phyloP scores from a whole-genome alignment of 352 stramenopile species.

The Aphanomyces astaci region DNA sequence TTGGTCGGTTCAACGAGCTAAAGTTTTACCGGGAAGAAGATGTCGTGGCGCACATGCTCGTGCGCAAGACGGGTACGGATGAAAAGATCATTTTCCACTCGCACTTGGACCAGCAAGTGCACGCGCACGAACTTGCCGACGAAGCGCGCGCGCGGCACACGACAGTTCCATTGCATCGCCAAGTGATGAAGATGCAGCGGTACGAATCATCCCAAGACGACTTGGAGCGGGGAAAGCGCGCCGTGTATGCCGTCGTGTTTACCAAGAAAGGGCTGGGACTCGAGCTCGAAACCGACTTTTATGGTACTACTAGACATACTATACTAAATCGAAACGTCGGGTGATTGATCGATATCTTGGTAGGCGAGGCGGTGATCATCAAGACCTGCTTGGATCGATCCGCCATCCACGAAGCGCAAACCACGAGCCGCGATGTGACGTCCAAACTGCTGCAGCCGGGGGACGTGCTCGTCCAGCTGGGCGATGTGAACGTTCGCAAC shows the following conservation, averaged over 20 bases:
- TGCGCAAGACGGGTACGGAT: conserved; percentile 60
- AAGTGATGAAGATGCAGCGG: conserved; percentile 14
- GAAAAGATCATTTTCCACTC: conserved; percentile 88
- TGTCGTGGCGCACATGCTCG: conserved; percentile 74
- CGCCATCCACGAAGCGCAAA: background rate
- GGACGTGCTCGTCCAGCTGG: conserved; percentile 61
- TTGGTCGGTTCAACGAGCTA: conserved; percentile 84
- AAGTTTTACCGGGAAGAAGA: conserved; percentile 86
- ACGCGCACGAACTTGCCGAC: conserved; percentile 61
- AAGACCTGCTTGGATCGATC: conserved; percentile 17
- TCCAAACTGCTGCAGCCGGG: conserved; percentile 69
- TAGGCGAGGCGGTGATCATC: conserved; percentile 14
- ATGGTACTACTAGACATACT: conserved; percentile 32
- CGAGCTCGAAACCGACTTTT: conserved; percentile 85
- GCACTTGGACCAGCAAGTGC: conserved; percentile 71
- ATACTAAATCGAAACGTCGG: background rate
- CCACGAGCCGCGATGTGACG: conserved; percentile 42
- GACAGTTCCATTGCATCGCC: background rate
- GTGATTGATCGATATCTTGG: background rate
- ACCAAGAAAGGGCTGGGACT: conserved; percentile 74
- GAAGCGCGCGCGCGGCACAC: conserved; percentile 45
- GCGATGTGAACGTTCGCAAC: conserved; percentile 70
- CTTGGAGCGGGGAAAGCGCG: conserved; percentile 35
- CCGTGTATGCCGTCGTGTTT: conserved; percentile 77
- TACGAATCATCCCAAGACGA: conserved; percentile 48